Evolutionary conservation across 2,329 filamentous ascomycete genomes (phyloP).

Genomic region (Periconia digitata): DNA sequence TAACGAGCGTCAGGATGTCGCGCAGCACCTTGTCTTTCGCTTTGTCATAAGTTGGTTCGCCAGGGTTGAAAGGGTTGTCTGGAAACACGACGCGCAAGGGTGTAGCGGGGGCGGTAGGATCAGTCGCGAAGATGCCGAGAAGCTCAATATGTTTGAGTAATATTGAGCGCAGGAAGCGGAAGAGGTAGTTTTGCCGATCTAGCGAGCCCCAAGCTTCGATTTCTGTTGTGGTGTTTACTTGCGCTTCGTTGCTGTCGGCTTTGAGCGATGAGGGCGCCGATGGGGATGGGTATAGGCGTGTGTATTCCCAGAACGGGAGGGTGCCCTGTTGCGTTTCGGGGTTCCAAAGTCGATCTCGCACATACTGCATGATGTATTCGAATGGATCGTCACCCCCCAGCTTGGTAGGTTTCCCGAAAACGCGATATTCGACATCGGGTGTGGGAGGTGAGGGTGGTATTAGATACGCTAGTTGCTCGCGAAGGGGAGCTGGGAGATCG

Average conservation of each 20-base stretch:
- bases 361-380: constrained; percentile 25
- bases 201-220: constrained; percentile 39
- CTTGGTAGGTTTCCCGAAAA: constrained; percentile 69
- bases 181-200: constrained; percentile 63
- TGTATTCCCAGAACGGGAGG: constrained; percentile 72
- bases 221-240: constrained; percentile 50
- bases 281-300: constrained; percentile 65
- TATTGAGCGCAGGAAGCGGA: constrained; percentile 78
- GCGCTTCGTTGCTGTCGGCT: too few species aligned
- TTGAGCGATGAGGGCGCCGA: constrained; percentile 38
- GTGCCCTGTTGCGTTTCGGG: constrained; percentile 49
- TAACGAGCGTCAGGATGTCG: constrained; percentile 78
- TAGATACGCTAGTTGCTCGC: constrained; percentile 55
- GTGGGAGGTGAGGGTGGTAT: constrained; percentile 77
- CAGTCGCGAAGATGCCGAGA: constrained; percentile 67
- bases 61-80: not conserved
- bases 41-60: constrained; percentile 25
- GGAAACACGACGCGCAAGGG: not conserved
- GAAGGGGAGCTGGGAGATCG: constrained; percentile 69
- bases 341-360: constrained; percentile 26
- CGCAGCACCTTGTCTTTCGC: constrained; percentile 70
- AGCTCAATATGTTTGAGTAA: constrained; percentile 89
- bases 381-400: constrained; percentile 27
- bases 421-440: constrained; percentile 66
- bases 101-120: constrained; percentile 48